Evolutionary conservation across 495 filamentous ascomycete genomes (phyloP), one percentile per base, ranked within the genome.

Genomic region (Neurospora intermedia): DNA sequence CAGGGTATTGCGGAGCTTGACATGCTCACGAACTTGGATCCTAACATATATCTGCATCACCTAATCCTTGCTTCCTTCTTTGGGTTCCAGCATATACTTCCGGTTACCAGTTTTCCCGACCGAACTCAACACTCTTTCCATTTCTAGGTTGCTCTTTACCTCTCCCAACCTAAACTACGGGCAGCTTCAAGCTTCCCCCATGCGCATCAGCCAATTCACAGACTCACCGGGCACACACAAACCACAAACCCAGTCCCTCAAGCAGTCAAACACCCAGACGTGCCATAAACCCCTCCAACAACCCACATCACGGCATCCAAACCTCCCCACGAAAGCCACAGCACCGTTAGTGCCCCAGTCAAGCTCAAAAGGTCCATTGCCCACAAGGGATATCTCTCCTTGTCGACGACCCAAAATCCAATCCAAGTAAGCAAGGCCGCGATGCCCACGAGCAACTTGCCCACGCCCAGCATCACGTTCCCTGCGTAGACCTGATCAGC

Each of bases 211-310:
- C 35, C 35, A 6, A 4, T 5, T 38, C 35, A 38, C 35, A 38
- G 6, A 5, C 4, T 6, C 35, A 38, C 35, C 35, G 35, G 4
- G 35, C 35, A 38, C 2, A 38, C 35, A 6, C 4, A 6, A 38
- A 38, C 35, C 35, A 38, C 38, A 2, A 4, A 39, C 23, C 69
- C 13, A 48, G 4, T 27, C 39, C 46, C 39, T 71, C 23, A 23
- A 66, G 62, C 39, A 54, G 0, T 4, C 3, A 13, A 72, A 5
- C 13, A 54, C 39, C 11, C 69, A 6, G 27, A 43, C 6, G 9
- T 40, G 16, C 20, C 66, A 70, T 76, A 70, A 71, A 75, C 69
- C 73, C 74, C 10, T 13, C 41, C 88, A n/a, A 85, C 78, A 48
- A 82, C 59, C 35, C 54, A 62, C 3, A 35, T 0, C 54, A 18